Evolutionary conservation across 768 basidiomycete genomes (phyloP).

Genomic region (Leccinum imitatum): DNA sequence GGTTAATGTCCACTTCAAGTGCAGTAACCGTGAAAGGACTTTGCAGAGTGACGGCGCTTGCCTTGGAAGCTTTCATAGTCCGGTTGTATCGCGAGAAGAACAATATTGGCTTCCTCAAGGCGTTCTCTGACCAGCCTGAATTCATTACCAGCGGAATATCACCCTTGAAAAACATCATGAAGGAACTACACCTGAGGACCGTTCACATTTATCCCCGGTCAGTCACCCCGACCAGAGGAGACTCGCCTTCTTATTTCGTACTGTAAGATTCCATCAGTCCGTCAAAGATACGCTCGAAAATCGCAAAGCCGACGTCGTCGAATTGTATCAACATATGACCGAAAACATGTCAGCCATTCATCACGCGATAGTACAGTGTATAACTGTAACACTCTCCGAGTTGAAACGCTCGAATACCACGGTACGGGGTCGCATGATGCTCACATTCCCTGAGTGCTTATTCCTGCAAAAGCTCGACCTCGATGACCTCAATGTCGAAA

Average conservation of each 20-base stretch:
- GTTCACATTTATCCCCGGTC: constrained; percentile 93
- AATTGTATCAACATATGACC: constrained; percentile 84
- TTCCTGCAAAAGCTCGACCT: constrained; percentile 71
- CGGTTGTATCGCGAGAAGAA: constrained; percentile 90
- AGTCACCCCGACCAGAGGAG: constrained; percentile 3
- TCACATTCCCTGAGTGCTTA: not conserved
- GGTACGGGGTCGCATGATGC: constrained; percentile 32
- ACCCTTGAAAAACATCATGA: constrained; percentile 89
- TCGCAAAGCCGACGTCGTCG: constrained; percentile 87
- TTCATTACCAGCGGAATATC: constrained; percentile 90
- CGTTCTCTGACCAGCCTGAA: constrained; percentile 96
- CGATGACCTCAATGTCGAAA: constrained; percentile 90
- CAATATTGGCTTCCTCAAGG: constrained; percentile 88
- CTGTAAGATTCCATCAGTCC: constrained; percentile 79
- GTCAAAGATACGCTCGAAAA: constrained; percentile 81
- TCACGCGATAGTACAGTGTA: constrained; percentile 88
- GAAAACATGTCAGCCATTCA: constrained; percentile 92
- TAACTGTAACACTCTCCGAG: constrained; percentile 86
- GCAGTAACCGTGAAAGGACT: not conserved
- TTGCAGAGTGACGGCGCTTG: constrained; percentile 78
- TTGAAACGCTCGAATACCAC: constrained; percentile 84
- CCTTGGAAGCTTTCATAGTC: constrained; percentile 90
- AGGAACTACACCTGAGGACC: constrained; percentile 84
- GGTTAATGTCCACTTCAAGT: constrained; percentile 11
- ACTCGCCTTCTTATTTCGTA: not conserved